Evolutionary conservation across 2,329 filamentous ascomycete genomes (phyloP), one percentile per base, ranked within the genome.

Genomic region (Sclerotinia borealis): DNA sequence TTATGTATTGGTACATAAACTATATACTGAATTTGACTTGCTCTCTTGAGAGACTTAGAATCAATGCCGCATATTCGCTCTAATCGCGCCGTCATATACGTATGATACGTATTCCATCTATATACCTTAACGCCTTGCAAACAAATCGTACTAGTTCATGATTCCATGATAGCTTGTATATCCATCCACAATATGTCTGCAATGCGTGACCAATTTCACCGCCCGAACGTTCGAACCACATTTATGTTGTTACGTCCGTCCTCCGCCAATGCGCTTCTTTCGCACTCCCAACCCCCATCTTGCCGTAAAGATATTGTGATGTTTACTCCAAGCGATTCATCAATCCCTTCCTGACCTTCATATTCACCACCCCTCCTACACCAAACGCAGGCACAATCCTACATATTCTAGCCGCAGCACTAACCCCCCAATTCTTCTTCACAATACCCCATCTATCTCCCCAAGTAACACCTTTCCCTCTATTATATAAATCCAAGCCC

Each of bases 301-400:
- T 10, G 3, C n/a, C 4, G 25, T 34, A 1, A 6, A 5, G 5
- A 47, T 22, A 15, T 36, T 36, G 47, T 17, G 13, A 7, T 11
- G 19, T 25, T 64, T 49, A 71, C 47, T 69, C 67, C 48, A 69
- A 51, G 54, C 50, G 65, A 43, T 41, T 59, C 63, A 96, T 92
- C 69, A 93, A 73, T 60, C 74, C 79, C 72, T 78, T 80, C 69
- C 92, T 82, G 50, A 93, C 80, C 72, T 89, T 87, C 64, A 82
- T 82, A 76, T 96, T 96, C 13, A 95, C 89, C 13, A 96, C 91
- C 0, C 92, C 92, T 0, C 92, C 93, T 15, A 96, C 82, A 2
- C 92, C 93, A 79, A 93, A 96, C 0, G 92, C 92, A 22, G 92
- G 92, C 2, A 96, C 83, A 70, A 96, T 96, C 72, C 93, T 83